Evolutionary conservation across 1,284 basidiomycete genomes (phyloP).

Genomic region (Fistulina hepatica): DNA sequence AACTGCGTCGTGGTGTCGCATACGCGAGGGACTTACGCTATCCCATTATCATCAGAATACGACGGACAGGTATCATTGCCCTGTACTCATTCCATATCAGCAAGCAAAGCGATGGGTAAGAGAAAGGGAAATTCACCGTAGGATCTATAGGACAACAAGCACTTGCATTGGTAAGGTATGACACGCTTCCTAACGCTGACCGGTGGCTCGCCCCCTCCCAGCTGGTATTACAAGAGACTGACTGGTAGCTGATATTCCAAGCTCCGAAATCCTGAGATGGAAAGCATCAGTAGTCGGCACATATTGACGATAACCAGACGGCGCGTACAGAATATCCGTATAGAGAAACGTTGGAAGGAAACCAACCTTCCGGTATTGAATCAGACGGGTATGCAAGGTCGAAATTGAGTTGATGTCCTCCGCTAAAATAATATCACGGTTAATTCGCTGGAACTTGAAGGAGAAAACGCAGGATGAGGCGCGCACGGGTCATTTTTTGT

Average conservation of each 20-base stretch:
- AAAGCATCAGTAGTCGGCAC: conserved; percentile 1
- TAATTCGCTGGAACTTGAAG: too few relatives aligned
- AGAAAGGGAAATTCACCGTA: conserved; percentile 29
- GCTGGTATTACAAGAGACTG: conserved; percentile 41
- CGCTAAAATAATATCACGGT: conserved; percentile 32
- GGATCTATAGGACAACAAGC: conserved; percentile 64
- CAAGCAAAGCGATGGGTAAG: conserved; percentile 4
- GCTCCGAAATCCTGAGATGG: conserved; percentile 59
- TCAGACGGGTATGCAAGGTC: conserved; percentile 64
- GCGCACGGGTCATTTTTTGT: conserved; percentile 44
- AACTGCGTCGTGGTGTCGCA: too few relatives aligned
- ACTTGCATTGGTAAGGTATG: conserved; percentile 36
- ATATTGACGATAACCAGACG: neutral
- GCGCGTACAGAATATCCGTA: conserved; percentile 12
- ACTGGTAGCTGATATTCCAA: conserved; percentile 67
- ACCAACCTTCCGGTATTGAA: conserved; percentile 61
- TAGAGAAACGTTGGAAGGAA: conserved; percentile 49
- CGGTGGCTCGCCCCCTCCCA: conserved; percentile 53
- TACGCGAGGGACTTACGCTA: conserved; percentile 57
- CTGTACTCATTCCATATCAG: conserved; percentile 25
- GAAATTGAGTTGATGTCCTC: conserved; percentile 59
- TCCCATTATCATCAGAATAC: conserved; percentile 54
- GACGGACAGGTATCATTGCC: conserved; percentile 54
- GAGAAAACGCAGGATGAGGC: conserved; percentile 3
- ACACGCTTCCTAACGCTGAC: conserved; percentile 55